These are phyloP conservation scores for Phytophthora pistaciae DNA, from an alignment of 352 stramenopile species.

Conservation along the genomic window DNA sequence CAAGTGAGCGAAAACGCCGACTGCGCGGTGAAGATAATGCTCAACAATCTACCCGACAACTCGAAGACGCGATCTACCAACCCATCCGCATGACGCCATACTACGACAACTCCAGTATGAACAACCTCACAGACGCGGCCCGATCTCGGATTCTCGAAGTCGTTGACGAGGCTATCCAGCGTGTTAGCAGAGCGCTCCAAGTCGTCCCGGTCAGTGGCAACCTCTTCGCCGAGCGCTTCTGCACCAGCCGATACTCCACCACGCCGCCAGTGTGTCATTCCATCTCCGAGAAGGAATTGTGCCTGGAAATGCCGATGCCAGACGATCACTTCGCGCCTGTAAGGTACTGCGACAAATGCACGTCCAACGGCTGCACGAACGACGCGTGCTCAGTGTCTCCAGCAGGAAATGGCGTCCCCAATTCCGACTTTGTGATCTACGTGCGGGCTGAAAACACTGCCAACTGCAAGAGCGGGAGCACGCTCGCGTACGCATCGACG, in stretches of 20 bases:
- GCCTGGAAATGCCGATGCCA: conserved; percentile 80
- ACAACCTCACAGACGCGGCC: conserved; percentile 38
- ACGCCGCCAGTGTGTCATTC: conserved; percentile 59
- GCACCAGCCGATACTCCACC: conserved; percentile 51
- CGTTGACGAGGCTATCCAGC: conserved; percentile 61
- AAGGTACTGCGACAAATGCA: conserved; percentile 52
- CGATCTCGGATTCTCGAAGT: conserved; percentile 54
- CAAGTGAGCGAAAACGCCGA: conserved; percentile 15
- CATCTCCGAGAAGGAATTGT: conserved; percentile 54
- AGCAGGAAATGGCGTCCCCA: conserved; percentile 40
- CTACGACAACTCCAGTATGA: conserved; percentile 67
- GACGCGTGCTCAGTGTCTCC: conserved; percentile 41
- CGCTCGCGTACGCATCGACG: conserved; percentile 75
- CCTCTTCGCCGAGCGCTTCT: conserved; percentile 63
- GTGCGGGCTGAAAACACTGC: conserved; percentile 54
- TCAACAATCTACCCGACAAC: conserved; percentile 9
- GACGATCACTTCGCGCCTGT: conserved; percentile 55
- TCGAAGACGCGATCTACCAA: conserved; percentile 39
- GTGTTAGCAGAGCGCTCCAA: conserved; percentile 49
- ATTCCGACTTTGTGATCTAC: conserved; percentile 80
- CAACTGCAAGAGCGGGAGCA: conserved; percentile 44
- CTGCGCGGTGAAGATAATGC: neutral
- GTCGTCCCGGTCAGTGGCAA: conserved; percentile 77
- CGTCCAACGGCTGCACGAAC: conserved; percentile 36
- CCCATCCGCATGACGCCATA: conserved; percentile 75